A percentile compares a stretch with the other conserved stretches of the same genome.
These are phyloP conservation scores for Lonicera japonica DNA, from an alignment of 129 eudicot species.

Conservation along the genomic window DNA sequence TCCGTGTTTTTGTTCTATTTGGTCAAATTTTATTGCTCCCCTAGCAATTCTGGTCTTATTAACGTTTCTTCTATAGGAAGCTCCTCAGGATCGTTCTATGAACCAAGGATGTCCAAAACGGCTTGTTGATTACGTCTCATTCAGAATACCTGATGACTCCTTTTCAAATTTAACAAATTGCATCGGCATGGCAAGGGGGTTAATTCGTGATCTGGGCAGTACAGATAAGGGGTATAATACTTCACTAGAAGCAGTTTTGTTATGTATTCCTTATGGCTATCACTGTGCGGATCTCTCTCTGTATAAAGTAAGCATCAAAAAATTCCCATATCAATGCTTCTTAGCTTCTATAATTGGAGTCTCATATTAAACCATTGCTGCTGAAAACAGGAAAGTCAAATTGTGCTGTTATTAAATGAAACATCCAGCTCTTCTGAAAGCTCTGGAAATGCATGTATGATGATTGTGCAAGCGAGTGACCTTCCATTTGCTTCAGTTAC, in stretches of 20 bases:
- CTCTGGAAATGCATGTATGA: constrained; percentile 70
- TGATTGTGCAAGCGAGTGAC: constrained; percentile 59
- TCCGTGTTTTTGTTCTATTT: too few species aligned
- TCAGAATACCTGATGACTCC: constrained; percentile 70
- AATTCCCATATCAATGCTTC: not conserved
- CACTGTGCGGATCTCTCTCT: constrained; percentile 77
- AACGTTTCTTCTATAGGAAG: constrained; percentile 49
- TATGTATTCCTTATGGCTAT: constrained; percentile 62
- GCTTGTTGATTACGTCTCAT: constrained; percentile 48
- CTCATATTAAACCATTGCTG: not conserved
- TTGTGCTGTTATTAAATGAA: constrained; percentile 65
- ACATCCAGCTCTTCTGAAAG: constrained; percentile 47
- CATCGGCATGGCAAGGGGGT: constrained; percentile 60
- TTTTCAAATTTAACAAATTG: constrained; percentile 53
- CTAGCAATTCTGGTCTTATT: too few species aligned
- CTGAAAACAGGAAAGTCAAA: constrained; percentile 71
- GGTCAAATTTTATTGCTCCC: too few species aligned
- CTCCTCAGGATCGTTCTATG: constrained; percentile 19
- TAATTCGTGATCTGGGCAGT: constrained; percentile 30
- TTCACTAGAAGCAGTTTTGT: constrained; percentile 53
- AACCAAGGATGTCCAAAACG: constrained; percentile 24
- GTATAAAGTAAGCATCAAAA: constrained; percentile 48
- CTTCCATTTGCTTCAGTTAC: constrained; percentile 66
- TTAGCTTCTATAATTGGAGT: not conserved
- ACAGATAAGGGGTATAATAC: constrained; percentile 15